Evolutionary conservation across 495 filamentous ascomycete species (phyloP).

Genomic region (Articulospora tetracladia): DNA sequence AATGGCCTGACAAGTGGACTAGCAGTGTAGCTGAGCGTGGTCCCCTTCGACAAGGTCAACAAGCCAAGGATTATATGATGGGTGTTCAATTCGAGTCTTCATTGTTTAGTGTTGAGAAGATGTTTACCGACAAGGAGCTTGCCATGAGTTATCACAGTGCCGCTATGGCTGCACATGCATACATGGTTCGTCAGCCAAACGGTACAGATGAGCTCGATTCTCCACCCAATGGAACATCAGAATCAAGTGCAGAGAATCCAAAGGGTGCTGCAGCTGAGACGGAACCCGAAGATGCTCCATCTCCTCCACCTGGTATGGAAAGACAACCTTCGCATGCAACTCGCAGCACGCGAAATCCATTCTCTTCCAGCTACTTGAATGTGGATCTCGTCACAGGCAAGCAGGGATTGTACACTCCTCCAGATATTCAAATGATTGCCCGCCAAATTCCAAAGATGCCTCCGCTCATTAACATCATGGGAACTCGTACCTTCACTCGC

Average conservation of each 20-base stretch:
- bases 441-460: constrained; percentile 51
- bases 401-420: constrained; percentile 45
- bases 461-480: constrained; percentile 35
- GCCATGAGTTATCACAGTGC: constrained; percentile 68
- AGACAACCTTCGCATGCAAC: constrained; percentile 70
- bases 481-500: constrained; percentile 40
- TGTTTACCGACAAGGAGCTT: constrained; percentile 94
- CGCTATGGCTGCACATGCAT: constrained; percentile 57
- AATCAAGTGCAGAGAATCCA: constrained; percentile 39
- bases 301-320: constrained; percentile 57
- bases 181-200: constrained; percentile 44
- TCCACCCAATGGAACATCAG: constrained; percentile 34
- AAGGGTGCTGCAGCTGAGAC: constrained; percentile 49
- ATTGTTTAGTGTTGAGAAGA: constrained; percentile 76
- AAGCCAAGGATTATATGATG: constrained; percentile 29
- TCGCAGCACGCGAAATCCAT: constrained; percentile 59
- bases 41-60: background rate
- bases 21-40: background rate
- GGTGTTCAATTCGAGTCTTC: constrained; percentile 50
- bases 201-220: constrained; percentile 41
- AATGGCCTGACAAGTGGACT: background rate
- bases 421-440: constrained; percentile 46
- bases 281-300: constrained; percentile 37
- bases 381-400: constrained; percentile 53
- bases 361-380: constrained; percentile 53